phyloP scores from a whole-genome alignment of 23 red algal genomes.

The Porphyridium purpureum region DNA sequence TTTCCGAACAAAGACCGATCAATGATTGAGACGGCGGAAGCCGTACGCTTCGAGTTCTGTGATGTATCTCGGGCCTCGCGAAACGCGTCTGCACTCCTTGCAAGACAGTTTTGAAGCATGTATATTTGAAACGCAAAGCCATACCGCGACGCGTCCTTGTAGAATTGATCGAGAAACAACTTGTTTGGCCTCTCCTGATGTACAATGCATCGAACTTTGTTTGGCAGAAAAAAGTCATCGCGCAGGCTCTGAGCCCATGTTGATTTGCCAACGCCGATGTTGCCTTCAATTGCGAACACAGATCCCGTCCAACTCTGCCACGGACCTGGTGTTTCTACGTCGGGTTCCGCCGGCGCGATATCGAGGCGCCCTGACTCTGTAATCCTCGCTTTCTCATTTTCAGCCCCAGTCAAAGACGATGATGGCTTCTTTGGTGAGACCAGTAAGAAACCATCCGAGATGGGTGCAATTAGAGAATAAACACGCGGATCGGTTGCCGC shows the following conservation, averaged over 20 bases:
- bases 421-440: not conserved
- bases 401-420: not conserved
- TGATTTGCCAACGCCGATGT: not conserved
- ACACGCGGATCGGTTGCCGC: too few relatives aligned
- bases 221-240: not conserved
- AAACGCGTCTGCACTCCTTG: too few relatives aligned
- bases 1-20: not conserved
- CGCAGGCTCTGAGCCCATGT: not conserved
- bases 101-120: slow-evolving; percentile 2
- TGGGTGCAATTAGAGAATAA: too few relatives aligned
- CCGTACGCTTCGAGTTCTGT: not conserved
- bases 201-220: not conserved
- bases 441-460: too few relatives aligned
- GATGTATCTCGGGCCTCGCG: not conserved
- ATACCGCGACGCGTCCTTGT: not conserved
- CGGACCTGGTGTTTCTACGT: not conserved
- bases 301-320: not conserved
- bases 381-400: not conserved
- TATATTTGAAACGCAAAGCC: slow-evolving; percentile 1
- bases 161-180: not conserved
- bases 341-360: not conserved
- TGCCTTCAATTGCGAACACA: not conserved
- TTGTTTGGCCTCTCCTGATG: not conserved
- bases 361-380: not conserved
- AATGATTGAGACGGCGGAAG: not conserved